Conservation (phyloP, 2,329 filamentous ascomycete genomes). For the Monilinia vaccinii-corymbosi region DNA sequence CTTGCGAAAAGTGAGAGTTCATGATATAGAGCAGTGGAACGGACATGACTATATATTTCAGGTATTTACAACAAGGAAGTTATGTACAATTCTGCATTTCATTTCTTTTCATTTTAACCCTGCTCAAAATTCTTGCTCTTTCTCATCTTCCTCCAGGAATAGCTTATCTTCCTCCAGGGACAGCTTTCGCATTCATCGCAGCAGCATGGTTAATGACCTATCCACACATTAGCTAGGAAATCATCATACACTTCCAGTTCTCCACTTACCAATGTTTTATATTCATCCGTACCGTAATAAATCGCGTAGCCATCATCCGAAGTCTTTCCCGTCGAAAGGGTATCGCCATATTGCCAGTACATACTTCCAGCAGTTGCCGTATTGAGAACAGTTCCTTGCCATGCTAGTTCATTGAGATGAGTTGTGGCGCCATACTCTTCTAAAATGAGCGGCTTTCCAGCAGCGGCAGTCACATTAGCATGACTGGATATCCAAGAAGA, state of each 20-base stretch:
- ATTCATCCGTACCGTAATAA: constrained; percentile 24
- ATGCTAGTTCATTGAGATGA: constrained; percentile 16
- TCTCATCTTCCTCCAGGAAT: too few species aligned
- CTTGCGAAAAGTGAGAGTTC: not conserved
- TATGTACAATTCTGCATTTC: not conserved
- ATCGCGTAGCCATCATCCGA: constrained; percentile 24
- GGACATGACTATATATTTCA: not conserved
- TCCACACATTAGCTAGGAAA: constrained; percentile 1
- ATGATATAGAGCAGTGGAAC: not conserved
- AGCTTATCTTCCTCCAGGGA: not conserved
- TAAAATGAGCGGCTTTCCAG: constrained; percentile 34
- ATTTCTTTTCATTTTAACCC: not conserved
- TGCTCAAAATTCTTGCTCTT: too few species aligned
- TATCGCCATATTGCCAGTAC: constrained; percentile 29
- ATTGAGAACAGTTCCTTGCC: constrained; percentile 21
- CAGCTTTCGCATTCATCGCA: constrained; percentile 19
- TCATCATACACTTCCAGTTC: not conserved
- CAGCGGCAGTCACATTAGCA: constrained; percentile 30
- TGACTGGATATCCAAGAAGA: constrained; percentile 40
- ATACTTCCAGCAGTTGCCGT: constrained; percentile 23
- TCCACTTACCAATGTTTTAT: constrained; percentile 18
- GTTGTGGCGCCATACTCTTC: constrained; percentile 33
- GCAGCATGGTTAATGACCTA: constrained; percentile 21
- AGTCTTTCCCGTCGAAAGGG: constrained; percentile 19
- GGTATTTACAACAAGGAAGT: not conserved